A percentile compares a stretch with the other conserved stretches of the same genome.
Conservation (phyloP, 208 protist species). For the Sergeia podlipaevii region DNA sequence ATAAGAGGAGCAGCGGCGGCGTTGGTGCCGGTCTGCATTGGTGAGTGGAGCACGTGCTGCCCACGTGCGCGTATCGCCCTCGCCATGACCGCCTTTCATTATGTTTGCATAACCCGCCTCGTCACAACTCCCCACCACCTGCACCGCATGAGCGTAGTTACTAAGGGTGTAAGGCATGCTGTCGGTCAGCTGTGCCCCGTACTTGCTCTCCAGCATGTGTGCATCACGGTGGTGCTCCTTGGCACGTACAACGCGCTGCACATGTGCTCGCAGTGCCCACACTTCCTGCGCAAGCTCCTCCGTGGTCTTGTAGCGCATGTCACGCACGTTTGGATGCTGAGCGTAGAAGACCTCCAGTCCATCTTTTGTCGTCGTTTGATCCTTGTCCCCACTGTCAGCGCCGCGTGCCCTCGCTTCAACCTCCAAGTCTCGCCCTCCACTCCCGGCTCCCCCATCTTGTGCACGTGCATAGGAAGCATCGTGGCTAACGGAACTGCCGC, state of each 20-base stretch:
- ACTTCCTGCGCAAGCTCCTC: slow-evolving; percentile 50
- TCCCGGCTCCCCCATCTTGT: too few relatives aligned
- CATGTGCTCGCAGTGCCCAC: slow-evolving; percentile 24
- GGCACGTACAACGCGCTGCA: slow-evolving; percentile 36
- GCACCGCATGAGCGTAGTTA: background rate
- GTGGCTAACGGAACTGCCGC: background rate
- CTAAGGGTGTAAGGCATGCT: slow-evolving; percentile 21
- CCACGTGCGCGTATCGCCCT: background rate
- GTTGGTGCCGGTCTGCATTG: slow-evolving; percentile 15
- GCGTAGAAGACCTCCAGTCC: slow-evolving; percentile 29
- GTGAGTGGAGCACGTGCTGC: slow-evolving; percentile 18
- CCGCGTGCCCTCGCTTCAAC: background rate
- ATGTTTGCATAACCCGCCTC: too few relatives aligned
- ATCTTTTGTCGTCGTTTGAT: background rate
- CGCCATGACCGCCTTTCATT: background rate
- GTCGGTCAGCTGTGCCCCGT: slow-evolving; percentile 10
- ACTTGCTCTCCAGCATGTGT: slow-evolving; percentile 11
- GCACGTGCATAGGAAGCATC: too few relatives aligned
- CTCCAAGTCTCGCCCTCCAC: too few relatives aligned
- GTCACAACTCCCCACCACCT: too few relatives aligned
- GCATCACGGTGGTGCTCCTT: slow-evolving; percentile 30
- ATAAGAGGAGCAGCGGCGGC: background rate
- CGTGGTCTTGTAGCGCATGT: slow-evolving; percentile 54
- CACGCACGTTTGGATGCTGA: slow-evolving; percentile 45
- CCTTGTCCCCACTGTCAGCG: background rate